Evolutionary conservation across 2,329 filamentous ascomycete species (phyloP).

Genomic region (Bretziella fagacearum): DNA sequence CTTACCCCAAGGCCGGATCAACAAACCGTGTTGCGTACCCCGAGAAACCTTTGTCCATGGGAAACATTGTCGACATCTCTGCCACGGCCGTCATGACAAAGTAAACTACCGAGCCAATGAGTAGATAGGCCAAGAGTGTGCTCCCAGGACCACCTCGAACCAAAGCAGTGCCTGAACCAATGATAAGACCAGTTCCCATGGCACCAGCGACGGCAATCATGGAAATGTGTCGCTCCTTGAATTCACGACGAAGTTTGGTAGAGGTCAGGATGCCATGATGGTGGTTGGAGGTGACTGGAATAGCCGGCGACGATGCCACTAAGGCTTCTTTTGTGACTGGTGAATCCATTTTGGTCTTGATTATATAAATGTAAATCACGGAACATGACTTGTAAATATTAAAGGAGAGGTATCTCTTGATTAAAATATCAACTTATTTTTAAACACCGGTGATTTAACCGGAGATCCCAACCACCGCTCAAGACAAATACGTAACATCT

Average conservation of each 20-base stretch:
- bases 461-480: not conserved
- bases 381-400: too few relatives aligned
- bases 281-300: not conserved
- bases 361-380: too few relatives aligned
- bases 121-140: conserved; percentile 24
- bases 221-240: conserved; percentile 20
- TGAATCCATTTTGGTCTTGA: not conserved
- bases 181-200: conserved; percentile 28
- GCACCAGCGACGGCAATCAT: conserved; percentile 25
- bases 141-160: conserved; percentile 28
- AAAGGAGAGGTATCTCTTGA: too few relatives aligned
- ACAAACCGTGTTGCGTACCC: conserved; percentile 20
- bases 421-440: too few relatives aligned
- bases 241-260: conserved; percentile 12
- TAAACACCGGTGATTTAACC: too few relatives aligned
- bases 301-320: too few relatives aligned
- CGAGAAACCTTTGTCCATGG: conserved; percentile 19
- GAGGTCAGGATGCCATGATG: not conserved
- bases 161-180: conserved; percentile 35
- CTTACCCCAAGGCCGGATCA: conserved; percentile 20
- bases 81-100: conserved; percentile 34
- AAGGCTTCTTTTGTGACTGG: not conserved
- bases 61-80: conserved; percentile 21
- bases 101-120: conserved; percentile 34
- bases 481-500: not conserved